Conservation (phyloP, 345 rosid genomes). For the Boechera retrofracta region DNA sequence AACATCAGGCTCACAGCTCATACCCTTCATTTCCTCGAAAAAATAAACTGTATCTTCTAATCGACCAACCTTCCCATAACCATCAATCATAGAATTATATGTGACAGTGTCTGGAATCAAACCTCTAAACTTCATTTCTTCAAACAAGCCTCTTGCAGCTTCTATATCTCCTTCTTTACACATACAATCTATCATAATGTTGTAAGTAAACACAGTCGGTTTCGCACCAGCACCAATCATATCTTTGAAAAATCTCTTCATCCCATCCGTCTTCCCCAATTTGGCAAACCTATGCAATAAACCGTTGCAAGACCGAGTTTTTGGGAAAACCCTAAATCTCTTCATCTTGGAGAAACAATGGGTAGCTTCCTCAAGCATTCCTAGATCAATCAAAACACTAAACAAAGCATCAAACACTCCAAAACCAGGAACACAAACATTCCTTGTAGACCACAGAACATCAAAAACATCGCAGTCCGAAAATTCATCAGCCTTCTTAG, state of each 20-base stretch:
- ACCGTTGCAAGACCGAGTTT: conserved; percentile 68
- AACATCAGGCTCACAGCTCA: conserved; percentile 59
- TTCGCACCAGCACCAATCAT: conserved; percentile 59
- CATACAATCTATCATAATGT: conserved; percentile 68
- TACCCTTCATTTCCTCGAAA: conserved; percentile 65
- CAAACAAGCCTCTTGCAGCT: conserved; percentile 55
- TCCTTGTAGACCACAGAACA: conserved; percentile 70
- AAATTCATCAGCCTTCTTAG: neutral
- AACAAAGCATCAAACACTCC: conserved; percentile 84
- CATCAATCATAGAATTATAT: conserved; percentile 73
- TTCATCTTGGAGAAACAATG: conserved; percentile 63
- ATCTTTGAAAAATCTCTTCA: conserved; percentile 54
- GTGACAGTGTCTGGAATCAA: conserved; percentile 70
- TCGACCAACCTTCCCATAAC: conserved; percentile 64
- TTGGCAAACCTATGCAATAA: conserved; percentile 58
- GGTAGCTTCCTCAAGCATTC: conserved; percentile 64
- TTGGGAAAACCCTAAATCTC: conserved; percentile 63
- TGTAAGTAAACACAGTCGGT: conserved; percentile 64
- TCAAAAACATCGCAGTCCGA: conserved; percentile 58
- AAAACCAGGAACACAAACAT: conserved; percentile 57
- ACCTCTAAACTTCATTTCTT: conserved; percentile 63
- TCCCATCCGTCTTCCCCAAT: conserved; percentile 43
- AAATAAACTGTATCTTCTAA: conserved; percentile 52
- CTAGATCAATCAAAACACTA: conserved; percentile 66
- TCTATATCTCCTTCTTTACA: conserved; percentile 69